A percentile compares a stretch with the other conserved stretches of the same genome.
phyloP scores from a whole-genome alignment of 108 stramenopile genomes.

The Pseudonitzschia pungens region DNA sequence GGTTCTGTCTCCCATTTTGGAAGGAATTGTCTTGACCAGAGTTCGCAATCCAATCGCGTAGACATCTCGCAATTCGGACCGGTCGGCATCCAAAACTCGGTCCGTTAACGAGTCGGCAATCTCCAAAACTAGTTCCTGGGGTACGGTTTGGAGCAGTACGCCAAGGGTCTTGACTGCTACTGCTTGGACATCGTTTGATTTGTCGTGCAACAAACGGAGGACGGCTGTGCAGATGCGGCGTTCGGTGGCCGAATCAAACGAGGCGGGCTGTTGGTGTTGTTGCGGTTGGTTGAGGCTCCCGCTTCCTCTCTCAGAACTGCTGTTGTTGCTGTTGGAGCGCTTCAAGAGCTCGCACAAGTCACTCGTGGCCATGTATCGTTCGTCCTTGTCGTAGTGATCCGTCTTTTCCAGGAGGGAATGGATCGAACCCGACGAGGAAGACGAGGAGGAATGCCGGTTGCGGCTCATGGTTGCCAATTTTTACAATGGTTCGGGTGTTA shows the following conservation, averaged over 20 bases:
- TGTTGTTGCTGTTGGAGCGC: constrained; percentile 31
- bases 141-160: constrained; percentile 91
- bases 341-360: constrained; percentile 94
- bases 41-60: constrained; percentile 98
- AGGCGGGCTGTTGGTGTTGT: not conserved
- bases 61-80: constrained; percentile 94
- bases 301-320: not conserved
- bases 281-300: not conserved
- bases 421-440: constrained; percentile 24
- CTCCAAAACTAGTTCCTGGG: constrained; percentile 87
- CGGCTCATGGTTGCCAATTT: not conserved
- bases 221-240: constrained; percentile 90
- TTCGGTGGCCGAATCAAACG: constrained; percentile 79
- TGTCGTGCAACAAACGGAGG: constrained; percentile 88
- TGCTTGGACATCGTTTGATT: constrained; percentile 95
- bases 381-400: constrained; percentile 88
- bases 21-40: constrained; percentile 89
- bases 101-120: constrained; percentile 90
- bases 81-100: constrained; percentile 88
- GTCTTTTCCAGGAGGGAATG: constrained; percentile 67
- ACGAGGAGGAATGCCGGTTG: constrained; percentile 5
- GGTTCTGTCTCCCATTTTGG: constrained; percentile 80
- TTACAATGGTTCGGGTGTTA: no score
- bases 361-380: constrained; percentile 98
- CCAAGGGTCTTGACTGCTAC: constrained; percentile 97